Evolutionary conservation across 2,329 filamentous ascomycete genomes (phyloP), one percentile per base, ranked within the genome.

Genomic region (Neophaeococcomyces aloes): DNA sequence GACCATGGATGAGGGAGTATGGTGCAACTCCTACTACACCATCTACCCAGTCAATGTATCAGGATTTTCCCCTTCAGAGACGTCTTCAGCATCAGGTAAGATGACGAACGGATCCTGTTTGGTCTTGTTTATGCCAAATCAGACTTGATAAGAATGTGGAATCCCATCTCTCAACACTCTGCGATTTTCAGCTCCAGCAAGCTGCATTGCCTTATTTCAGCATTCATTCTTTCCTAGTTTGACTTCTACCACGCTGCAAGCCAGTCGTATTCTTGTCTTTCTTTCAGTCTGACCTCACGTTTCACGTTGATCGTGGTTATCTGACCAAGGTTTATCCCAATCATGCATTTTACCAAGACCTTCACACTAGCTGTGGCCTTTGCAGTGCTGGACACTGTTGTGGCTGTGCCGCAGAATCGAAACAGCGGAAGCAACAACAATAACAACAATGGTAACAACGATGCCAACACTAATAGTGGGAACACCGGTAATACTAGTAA

Each of bases 191-290:
- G 15, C 11, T 25, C 3, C n/a, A 47, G 34, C 34, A 25, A 42
- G 13, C 44, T 35, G 14, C 10, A 38, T 14, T 38, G 42, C 18
- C 33, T 44, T 41, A 30, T 42, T 30, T 27, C 10, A 10, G 10
- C 23, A 10, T 27, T 27, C 23, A 27, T 27, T 34, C 13, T 7
- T 19, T 19, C 13, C 31, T 13, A 15, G 13, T 34, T 13, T 13
- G 17, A 34, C 31, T 39, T 36, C 36, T 50, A 38, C 40, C 44
- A 30, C 21, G 31, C 30, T 34, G 44, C 53, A 48, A 50, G 53
- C 53, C 54, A 53, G 54, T 48, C 51, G 52, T 56, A 49, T 38
- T 43, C 35, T 36, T 39, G 27, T 44, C 49, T 19, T 36, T 41
- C 30, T 38, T 30, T 25, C 29, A 10, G 5, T 27, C 23, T 27